These are phyloP conservation scores for Dothideomycetes sp. DNA, from an alignment of 2,329 filamentous ascomycete genomes.

Conservation along the genomic window DNA sequence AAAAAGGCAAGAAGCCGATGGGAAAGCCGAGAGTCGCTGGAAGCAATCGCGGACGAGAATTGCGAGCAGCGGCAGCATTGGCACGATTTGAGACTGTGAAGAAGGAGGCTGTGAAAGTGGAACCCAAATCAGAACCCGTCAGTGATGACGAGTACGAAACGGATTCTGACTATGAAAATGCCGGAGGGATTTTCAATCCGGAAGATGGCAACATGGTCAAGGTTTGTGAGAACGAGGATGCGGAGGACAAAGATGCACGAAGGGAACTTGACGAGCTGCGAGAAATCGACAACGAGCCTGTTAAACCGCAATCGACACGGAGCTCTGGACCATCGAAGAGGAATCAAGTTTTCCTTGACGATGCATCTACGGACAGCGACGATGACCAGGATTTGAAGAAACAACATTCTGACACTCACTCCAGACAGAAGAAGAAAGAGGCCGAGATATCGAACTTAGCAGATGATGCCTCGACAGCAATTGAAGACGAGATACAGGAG, in stretches of 20 bases:
- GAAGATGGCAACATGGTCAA: conserved; percentile 60
- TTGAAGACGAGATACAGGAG: conserved; percentile 7
- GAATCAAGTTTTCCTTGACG: background rate
- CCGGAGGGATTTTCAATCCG: conserved; percentile 58
- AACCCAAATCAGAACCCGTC: conserved; percentile 28
- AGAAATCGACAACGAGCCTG: conserved; percentile 28
- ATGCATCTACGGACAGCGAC: conserved; percentile 2
- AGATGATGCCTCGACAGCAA: conserved; percentile 7
- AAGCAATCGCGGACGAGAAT: conserved; percentile 64
- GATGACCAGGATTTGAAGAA: conserved; percentile 1
- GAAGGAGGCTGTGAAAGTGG: conserved; percentile 25
- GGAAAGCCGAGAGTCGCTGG: conserved; percentile 64
- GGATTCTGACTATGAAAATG: conserved; percentile 38
- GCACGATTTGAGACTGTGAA: conserved; percentile 55
- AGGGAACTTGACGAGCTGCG: conserved; percentile 61
- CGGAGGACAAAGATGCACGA: conserved; percentile 48
- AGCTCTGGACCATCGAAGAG: background rate
- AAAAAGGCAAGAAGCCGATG: conserved; percentile 2
- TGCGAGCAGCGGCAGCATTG: conserved; percentile 67
- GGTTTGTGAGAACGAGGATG: conserved; percentile 56
- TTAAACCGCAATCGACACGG: background rate
- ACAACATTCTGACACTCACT: background rate
- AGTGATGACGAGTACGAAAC: conserved; percentile 42
- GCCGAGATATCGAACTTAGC: background rate
- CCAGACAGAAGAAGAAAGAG: background rate